Base-by-base conservation (phyloP, 2,329 filamentous ascomycete species). In the Pyricularia grisea region DNA sequence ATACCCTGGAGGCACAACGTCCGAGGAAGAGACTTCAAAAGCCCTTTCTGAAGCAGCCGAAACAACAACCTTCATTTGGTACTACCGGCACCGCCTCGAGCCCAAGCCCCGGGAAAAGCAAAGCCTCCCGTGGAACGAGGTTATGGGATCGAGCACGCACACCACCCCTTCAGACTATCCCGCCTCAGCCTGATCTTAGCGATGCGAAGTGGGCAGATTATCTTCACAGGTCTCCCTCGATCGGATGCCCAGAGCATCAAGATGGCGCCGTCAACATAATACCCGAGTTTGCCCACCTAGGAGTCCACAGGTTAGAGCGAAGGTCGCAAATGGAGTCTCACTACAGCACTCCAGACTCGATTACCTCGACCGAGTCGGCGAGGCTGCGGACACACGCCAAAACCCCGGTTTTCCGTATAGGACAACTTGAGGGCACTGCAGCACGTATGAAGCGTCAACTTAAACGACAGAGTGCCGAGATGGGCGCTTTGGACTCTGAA, bases 401-500 rank as follows among this genome's bases (percentile, higher is more conserved):
- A 74, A 86, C 83, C 1, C 84, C 84, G 0, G 81, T 85, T 27
- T 79, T 79, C 61, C 77, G 77, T 11, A 82, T 86, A 69, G 83
- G 83, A 17, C 83, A 86, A 72, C 77, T 84, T 2, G 84, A 86
- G 70, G 76, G 76, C 7, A 66, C 70, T 67, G 69, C 71, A 25
- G 25, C 50, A 9, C 69, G 70, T 28, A 67, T 72, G 25, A 65
- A 65, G 27, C 58, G 50, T 65, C 64, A 33, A 60, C 33, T 30
- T 36, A 50, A 3, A 75, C 75, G 42, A 76, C 0, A 78, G 17
- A 83, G 80, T 72, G 80, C 81, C 42, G 83, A 85, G 68, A 75
- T 79, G 58, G 82, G 86, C 42, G 84, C 84, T 27, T 81, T 84
- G 63, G 82, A 85, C 68, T 86, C 86, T 70, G 78, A 78, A 23